These are phyloP conservation scores for Chaetomiaceae sp. DNA, from an alignment of 2,329 filamentous ascomycete genomes.

Conservation along the genomic window DNA sequence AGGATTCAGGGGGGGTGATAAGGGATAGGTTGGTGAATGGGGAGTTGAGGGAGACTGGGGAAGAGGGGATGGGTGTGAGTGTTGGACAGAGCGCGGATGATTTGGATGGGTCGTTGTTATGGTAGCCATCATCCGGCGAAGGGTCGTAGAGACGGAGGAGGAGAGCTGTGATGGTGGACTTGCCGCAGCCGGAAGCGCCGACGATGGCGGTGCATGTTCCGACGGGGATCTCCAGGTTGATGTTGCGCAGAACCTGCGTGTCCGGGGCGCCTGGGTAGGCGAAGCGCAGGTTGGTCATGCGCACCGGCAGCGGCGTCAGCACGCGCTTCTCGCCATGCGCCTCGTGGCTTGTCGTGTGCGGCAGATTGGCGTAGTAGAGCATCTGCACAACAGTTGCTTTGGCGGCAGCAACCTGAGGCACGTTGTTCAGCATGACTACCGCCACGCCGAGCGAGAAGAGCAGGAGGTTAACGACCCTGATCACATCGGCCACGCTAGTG, in stretches of 20 bases:
- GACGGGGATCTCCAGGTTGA: slow-evolving; percentile 59
- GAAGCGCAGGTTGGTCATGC: slow-evolving; percentile 59
- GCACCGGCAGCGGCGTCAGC: slow-evolving; percentile 37
- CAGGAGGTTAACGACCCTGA: slow-evolving; percentile 74
- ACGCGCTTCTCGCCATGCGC: slow-evolving; percentile 37
- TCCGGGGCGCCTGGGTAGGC: slow-evolving; percentile 57
- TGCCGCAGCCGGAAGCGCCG: slow-evolving; percentile 81
- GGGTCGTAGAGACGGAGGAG: slow-evolving; percentile 64
- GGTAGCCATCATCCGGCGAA: not conserved
- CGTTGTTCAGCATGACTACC: slow-evolving; percentile 60
- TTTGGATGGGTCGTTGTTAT: not conserved
- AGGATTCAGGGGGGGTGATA: not conserved
- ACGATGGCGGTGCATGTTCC: slow-evolving; percentile 71
- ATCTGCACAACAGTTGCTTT: slow-evolving; percentile 67
- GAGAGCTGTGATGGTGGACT: slow-evolving; percentile 74
- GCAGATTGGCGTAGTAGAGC: slow-evolving; percentile 61
- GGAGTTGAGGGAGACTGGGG: not conserved
- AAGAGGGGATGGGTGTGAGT: not conserved
- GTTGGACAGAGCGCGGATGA: not conserved
- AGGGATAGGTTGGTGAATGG: not conserved
- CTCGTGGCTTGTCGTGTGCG: slow-evolving; percentile 51
- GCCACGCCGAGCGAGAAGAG: slow-evolving; percentile 76
- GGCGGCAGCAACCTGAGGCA: slow-evolving; percentile 75
- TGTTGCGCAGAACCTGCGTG: slow-evolving; percentile 49
- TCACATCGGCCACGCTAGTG: slow-evolving; percentile 50